These are phyloP conservation scores for Orbilia brochopaga DNA, from an alignment of 2,329 filamentous ascomycete genomes.

Conservation along the genomic window DNA sequence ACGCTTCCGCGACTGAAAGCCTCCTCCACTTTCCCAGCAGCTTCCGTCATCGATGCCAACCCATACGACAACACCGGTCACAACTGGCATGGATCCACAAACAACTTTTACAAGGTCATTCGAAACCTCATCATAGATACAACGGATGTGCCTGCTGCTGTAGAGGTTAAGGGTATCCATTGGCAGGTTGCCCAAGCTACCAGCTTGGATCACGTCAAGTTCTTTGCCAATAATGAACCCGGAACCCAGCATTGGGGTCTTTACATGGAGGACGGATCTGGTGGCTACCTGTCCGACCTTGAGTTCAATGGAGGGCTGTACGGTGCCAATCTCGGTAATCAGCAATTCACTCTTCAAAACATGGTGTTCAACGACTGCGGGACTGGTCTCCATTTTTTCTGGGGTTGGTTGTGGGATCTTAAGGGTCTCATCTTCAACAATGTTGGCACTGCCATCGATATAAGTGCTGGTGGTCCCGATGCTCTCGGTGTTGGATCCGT, in stretches of 20 bases:
- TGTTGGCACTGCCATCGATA: constrained; percentile 77
- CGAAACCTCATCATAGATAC: constrained; percentile 82
- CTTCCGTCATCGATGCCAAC: constrained; percentile 87
- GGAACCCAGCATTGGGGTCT: constrained; percentile 63
- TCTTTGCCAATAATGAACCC: constrained; percentile 57
- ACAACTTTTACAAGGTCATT: constrained; percentile 82
- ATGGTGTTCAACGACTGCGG: constrained; percentile 78
- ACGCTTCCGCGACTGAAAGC: constrained; percentile 72
- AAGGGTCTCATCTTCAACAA: constrained; percentile 77
- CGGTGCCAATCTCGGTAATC: constrained; percentile 59
- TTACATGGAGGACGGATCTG: constrained; percentile 69
- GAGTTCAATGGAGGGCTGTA: constrained; percentile 81
- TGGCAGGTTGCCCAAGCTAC: constrained; percentile 72
- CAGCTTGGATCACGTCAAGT: constrained; percentile 66
- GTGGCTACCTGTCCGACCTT: constrained; percentile 82
- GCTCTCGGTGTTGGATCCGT: constrained; percentile 78
- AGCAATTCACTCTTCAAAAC: constrained; percentile 82
- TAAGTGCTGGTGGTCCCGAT: constrained; percentile 59
- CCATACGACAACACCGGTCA: constrained; percentile 72
- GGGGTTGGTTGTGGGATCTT: constrained; percentile 76
- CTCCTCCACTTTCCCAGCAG: constrained; percentile 73
- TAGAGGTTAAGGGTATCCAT: constrained; percentile 63
- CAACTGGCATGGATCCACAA: constrained; percentile 80
- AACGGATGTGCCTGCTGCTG: constrained; percentile 65
- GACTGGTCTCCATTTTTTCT: constrained; percentile 85